Base-by-base conservation (phyloP, 768 basidiomycete genomes). In the Mycena maculata region DNA sequence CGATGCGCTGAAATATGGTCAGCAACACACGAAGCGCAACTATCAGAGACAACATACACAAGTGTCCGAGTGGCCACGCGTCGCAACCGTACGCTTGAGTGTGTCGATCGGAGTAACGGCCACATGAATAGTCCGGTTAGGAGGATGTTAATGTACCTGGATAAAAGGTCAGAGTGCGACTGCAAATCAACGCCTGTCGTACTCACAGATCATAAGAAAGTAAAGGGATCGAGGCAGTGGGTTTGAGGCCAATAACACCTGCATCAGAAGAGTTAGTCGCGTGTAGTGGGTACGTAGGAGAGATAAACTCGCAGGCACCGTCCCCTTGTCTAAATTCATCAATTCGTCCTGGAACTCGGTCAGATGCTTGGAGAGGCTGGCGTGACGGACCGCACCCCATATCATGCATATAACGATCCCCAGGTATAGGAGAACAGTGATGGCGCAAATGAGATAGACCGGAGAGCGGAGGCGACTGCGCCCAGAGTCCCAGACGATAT, bases 151-250 rank as follows among this genome's bases (percentile, higher is more conserved):
- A 83, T 72, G 58, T 68, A 70, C 8, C 76, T 79, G 8, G n/a
- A 31, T 54, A 1, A n/a, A n/a, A 36, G 8, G 33, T 59, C 33
- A 57, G n/a, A 53, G 27, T 12, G 30, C 9, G n/a, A 42, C 25
- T 56, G 8, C 22, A 28, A 27, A 45, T 64, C 27, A 8, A 50
- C 52, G 49, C 16, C 52, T 60, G 16, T 8, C n/a, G 30, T 10
- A 79, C 83, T 65, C 64, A 85, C 79, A 86, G 71, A 66, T 87
- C 86, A 72, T 83, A 86, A 2, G 76, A 72, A 27, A 87, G 71
- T 2, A 87, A 76, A 9, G 83, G 76, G 31, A 86, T 79, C 3
- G 83, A 84, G 0, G 82, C 82, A 15, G 78, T 73, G 1, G 74
- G 74, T 59, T 81, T 80, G n/a, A 87, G 71, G 3, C 86, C 86